Percentiles rank a stretch among this genome's conserved stretches.
Conservation (phyloP, 768 basidiomycete species). For the Ephemerocybe angulata region DNA sequence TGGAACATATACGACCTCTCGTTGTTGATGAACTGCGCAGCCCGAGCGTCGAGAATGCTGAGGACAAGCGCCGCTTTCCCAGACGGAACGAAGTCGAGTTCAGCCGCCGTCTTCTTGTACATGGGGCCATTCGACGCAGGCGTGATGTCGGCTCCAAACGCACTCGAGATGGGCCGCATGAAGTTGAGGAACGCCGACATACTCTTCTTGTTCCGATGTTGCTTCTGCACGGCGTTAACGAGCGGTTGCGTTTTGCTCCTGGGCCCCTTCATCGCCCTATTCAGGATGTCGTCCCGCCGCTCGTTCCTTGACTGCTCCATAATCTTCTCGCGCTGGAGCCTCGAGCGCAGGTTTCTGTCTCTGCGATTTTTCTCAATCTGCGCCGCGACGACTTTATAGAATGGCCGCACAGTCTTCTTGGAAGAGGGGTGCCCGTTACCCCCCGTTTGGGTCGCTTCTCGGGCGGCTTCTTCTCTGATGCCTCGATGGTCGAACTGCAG, state of each 20-base stretch:
- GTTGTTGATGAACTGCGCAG: slow-evolving; percentile 70
- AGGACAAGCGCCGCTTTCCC: slow-evolving; percentile 74
- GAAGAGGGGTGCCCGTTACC: slow-evolving; percentile 41
- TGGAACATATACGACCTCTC: slow-evolving; percentile 82
- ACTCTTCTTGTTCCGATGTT: slow-evolving; percentile 84
- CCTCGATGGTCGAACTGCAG: slow-evolving; percentile 67
- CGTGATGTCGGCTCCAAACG: slow-evolving; percentile 65
- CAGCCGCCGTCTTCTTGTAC: slow-evolving; percentile 58
- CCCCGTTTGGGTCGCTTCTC: slow-evolving; percentile 52
- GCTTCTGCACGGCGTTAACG: slow-evolving; percentile 43
- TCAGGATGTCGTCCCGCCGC: slow-evolving; percentile 70
- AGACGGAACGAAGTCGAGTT: slow-evolving; percentile 71
- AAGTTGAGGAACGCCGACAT: slow-evolving; percentile 81
- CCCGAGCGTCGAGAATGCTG: slow-evolving; percentile 68
- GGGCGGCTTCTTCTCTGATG: slow-evolving; percentile 72
- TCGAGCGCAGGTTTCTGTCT: slow-evolving; percentile 64
- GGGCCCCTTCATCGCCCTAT: slow-evolving; percentile 62
- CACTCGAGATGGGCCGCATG: slow-evolving; percentile 87
- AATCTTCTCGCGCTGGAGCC: slow-evolving; percentile 71
- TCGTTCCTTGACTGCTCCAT: slow-evolving; percentile 72
- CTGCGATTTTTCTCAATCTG: slow-evolving; percentile 84
- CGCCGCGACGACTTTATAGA: slow-evolving; percentile 55
- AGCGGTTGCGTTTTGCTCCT: slow-evolving; percentile 22
- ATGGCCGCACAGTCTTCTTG: slow-evolving; percentile 58
- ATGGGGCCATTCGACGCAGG: slow-evolving; percentile 27